Evolutionary conservation across 1,284 basidiomycete species (phyloP), one percentile per base, ranked within the genome.

Genomic region (Paramarasmius palmivorus): DNA sequence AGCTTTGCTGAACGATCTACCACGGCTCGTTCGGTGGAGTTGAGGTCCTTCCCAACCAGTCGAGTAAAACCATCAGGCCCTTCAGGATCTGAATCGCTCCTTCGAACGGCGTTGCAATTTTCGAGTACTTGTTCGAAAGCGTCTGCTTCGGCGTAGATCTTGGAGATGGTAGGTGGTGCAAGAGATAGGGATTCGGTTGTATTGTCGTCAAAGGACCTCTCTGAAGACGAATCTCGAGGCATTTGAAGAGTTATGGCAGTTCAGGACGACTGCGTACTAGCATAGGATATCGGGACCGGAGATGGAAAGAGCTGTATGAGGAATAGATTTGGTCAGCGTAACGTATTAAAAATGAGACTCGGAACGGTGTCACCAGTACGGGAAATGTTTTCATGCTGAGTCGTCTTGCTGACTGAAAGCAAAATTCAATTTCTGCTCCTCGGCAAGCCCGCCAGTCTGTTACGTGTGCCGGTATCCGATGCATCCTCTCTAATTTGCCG

Each of bases 21-120:
- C 5, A 69, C 57, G 0, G 67, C 68, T 19, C 65, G 63, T 59
- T 77, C 76, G 9, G 54, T 60, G 1, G 63, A 50, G 40, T 59
- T 65, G 22, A 79, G 67, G 52, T 77, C 70, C 12, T 65, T 63
- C 9, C 63, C 72, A 5, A 78, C 68, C n/a, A 78, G 71, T 23
- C 72, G 64, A 3, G 66, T 67, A 55, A 78, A 76, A 35, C 70
- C 70, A 32, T 41, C 54, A 29, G 22, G 34, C 12, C 14, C 29
- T 19, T n/a, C n/a, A n/a, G n/a, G 17, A 22, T 63, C 64, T n/a
- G 44, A 50, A 22, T 61, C 64, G 23, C 67, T 54, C 15, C 54
- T 39, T 9, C 56, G 55, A 19, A 57, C 50, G 34, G 37, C 35
- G n/a, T 34, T 23, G 14, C 3, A 32, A 37, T 14, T 58, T 49